Percentiles rank a stretch among this genome's conserved stretches.
Conservation (phyloP, 2,329 filamentous ascomycete genomes). For the Monosporascus ibericus region DNA sequence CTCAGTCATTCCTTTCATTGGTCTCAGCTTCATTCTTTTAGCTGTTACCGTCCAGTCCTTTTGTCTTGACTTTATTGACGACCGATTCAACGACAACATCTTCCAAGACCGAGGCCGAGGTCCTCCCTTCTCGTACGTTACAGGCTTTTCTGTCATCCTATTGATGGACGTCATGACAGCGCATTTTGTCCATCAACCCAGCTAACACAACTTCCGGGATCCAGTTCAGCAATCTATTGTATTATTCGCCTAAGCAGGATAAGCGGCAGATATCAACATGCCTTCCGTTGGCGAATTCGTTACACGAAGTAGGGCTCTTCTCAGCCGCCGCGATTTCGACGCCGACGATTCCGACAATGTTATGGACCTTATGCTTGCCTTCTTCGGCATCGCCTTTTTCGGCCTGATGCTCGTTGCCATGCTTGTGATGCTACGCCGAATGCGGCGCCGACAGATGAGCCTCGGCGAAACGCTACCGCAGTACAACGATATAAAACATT, state of each 20-base stretch:
- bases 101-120: slow-evolving; percentile 15
- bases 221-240: slow-evolving; percentile 15
- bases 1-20: slow-evolving; percentile 34
- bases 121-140: slow-evolving; percentile 23
- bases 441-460: slow-evolving; percentile 41
- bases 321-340: slow-evolving; percentile 43
- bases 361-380: slow-evolving; percentile 70
- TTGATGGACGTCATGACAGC: not conserved
- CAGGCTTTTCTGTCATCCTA: no score
- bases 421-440: slow-evolving; percentile 68
- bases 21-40: slow-evolving; percentile 42
- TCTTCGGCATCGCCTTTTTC: slow-evolving; percentile 73
- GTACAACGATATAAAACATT: slow-evolving; percentile 57
- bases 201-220: slow-evolving; percentile 14
- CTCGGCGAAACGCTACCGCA: slow-evolving; percentile 56
- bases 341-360: slow-evolving; percentile 46
- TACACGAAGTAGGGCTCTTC: slow-evolving; percentile 31
- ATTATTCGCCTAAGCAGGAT: slow-evolving; percentile 13
- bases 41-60: slow-evolving; percentile 41
- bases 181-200: slow-evolving; percentile 4
- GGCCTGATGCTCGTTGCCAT: slow-evolving; percentile 60
- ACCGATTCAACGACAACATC: slow-evolving; percentile 19
- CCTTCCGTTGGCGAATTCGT: slow-evolving; percentile 30
- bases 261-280: slow-evolving; percentile 17
- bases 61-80: slow-evolving; percentile 16